Conservation (phyloP, 2,329 filamentous ascomycete species). For the Magnaporthales sp. region DNA sequence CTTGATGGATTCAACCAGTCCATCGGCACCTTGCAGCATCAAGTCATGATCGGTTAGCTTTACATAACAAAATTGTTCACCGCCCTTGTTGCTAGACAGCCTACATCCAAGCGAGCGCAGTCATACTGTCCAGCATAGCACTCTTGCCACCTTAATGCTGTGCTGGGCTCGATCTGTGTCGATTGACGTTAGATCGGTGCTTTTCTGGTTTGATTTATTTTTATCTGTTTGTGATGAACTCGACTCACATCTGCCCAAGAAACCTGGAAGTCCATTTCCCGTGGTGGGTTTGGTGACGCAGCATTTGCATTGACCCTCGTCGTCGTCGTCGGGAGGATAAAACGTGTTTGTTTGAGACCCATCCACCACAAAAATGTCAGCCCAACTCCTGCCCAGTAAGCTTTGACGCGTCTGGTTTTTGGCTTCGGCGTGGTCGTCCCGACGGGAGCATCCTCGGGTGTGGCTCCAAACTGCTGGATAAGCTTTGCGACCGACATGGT, state of each 20-base stretch:
- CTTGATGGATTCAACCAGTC: constrained; percentile 29
- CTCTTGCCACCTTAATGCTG: constrained; percentile 22
- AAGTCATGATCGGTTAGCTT: neutral
- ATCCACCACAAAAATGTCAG: neutral
- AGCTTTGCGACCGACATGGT: neutral
- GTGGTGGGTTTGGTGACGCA: neutral
- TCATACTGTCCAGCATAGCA: constrained; percentile 26
- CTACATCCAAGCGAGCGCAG: constrained; percentile 26
- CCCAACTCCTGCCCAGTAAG: neutral
- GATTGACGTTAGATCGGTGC: neutral
- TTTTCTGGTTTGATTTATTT: neutral
- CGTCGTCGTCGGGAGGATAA: neutral
- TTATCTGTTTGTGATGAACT: neutral
- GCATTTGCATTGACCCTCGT: neutral
- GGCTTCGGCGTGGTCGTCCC: neutral
- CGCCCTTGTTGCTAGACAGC: neutral
- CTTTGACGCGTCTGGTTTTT: neutral
- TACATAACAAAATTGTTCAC: neutral
- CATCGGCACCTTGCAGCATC: constrained; percentile 22
- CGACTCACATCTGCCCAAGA: neutral
- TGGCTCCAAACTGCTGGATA: neutral
- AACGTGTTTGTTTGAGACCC: neutral
- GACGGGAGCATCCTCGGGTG: neutral
- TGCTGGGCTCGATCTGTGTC: constrained; percentile 11
- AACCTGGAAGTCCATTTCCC: neutral